Percentiles rank a stretch among this genome's conserved stretches.
phyloP scores from a whole-genome alignment of 2,329 filamentous ascomycete species.

The Fusarium euwallaceae region DNA sequence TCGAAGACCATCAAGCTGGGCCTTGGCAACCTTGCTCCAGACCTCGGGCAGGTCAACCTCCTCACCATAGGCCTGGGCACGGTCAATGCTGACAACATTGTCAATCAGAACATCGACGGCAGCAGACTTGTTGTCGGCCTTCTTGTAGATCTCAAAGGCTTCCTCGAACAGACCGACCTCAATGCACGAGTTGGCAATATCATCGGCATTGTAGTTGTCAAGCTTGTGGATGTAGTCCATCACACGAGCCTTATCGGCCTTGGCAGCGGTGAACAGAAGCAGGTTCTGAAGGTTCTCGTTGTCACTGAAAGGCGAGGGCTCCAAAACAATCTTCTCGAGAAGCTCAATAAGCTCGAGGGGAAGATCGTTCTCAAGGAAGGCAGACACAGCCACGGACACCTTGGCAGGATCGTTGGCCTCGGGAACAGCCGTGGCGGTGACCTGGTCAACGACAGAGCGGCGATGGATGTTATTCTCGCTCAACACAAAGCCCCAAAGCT shows the following conservation, averaged over 20 bases:
- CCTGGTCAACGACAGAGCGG: conserved; percentile 93
- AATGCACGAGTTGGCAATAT: conserved; percentile 93
- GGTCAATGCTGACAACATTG: conserved; percentile 97
- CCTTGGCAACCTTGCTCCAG: conserved; percentile 98
- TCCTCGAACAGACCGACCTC: conserved; percentile 96
- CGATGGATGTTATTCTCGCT: conserved; percentile 97
- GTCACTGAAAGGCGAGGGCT: conserved; percentile 98
- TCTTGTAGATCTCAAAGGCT: conserved; percentile 99
- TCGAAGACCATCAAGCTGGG: conserved; percentile 94
- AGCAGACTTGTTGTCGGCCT: conserved; percentile 88
- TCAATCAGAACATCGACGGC: conserved; percentile 95
- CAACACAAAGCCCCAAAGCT: conserved; percentile 95
- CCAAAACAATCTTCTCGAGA: conserved; percentile 98
- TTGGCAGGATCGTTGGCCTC: conserved; percentile 94
- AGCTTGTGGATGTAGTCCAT: conserved; percentile 97
- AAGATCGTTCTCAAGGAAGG: conserved; percentile 91
- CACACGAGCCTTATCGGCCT: conserved; percentile 93
- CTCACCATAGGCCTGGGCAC: conserved; percentile 95
- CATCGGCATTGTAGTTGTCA: conserved; percentile 88
- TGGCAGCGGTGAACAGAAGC: conserved; percentile 94
- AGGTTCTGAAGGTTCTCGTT: conserved; percentile 97
- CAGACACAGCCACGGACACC: conserved; percentile 93
- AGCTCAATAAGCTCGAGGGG: conserved; percentile 96
- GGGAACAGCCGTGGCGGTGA: conserved; percentile 94
- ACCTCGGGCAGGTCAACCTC: conserved; percentile 94